Conservation (phyloP, 495 filamentous ascomycete species). For the Tuber microsphaerosporum region DNA sequence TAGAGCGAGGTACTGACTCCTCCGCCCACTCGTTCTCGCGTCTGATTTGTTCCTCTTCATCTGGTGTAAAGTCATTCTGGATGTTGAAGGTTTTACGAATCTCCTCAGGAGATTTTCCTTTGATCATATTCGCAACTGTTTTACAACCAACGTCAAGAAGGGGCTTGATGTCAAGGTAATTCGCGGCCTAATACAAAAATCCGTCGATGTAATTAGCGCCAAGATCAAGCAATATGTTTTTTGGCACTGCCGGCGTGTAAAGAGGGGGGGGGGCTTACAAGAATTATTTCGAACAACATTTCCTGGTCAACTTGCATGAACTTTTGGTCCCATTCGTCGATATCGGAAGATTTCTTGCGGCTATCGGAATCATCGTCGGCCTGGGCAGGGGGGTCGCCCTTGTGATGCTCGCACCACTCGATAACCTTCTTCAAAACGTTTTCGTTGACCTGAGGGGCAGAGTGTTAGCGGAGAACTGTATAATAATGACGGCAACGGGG, state of each 20-base stretch:
- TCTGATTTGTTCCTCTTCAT: conserved; percentile 76
- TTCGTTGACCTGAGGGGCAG: conserved; percentile 67
- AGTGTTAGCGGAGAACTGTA: background rate
- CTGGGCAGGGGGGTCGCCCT: conserved; percentile 66
- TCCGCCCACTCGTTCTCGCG: conserved; percentile 81
- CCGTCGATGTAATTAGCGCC: conserved; percentile 5
- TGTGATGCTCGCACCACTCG: conserved; percentile 95
- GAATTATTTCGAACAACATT: conserved; percentile 98
- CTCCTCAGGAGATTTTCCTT: conserved; percentile 75
- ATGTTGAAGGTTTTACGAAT: conserved; percentile 81
- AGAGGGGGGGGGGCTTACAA: conserved; percentile 52
- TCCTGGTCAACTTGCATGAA: conserved; percentile 99
- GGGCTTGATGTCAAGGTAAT: conserved; percentile 76
- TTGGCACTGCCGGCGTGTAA: background rate
- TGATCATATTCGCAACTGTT: conserved; percentile 82
- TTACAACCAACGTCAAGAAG: conserved; percentile 77
- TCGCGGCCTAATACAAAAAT: conserved; percentile 51
- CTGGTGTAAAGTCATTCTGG: conserved; percentile 73
- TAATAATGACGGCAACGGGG: background rate
- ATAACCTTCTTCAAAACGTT: conserved; percentile 88
- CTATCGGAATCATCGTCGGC: conserved; percentile 85
- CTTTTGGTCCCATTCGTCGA: conserved; percentile 99
- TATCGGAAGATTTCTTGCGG: conserved; percentile 96
- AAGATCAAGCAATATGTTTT: conserved; percentile 3
- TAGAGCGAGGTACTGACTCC: conserved; percentile 46